Evolutionary conservation across 164 flowering plant genomes (phyloP), one percentile per base, ranked within the genome.

Genomic region (Malania oleifera): DNA sequence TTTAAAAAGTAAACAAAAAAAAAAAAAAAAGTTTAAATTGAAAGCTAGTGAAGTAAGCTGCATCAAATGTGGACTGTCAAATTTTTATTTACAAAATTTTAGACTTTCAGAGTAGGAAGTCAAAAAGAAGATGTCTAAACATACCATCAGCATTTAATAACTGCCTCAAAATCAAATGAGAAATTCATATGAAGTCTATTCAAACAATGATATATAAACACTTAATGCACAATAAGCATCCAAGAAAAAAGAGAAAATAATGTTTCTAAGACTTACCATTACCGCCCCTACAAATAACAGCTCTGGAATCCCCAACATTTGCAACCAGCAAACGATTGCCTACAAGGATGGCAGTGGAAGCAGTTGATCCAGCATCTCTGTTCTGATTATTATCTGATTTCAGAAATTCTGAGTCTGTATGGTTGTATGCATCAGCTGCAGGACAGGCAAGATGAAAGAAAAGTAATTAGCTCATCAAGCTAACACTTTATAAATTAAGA

Each of bases 291-390:
- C 98, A 89, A 13, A 93, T 90, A 58, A 92, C 96, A 72, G 91
- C 98, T 67, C 96, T 75, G 18, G 98, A 92, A 62, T 92, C 98
- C 60, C 98, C 98, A 63, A 93, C 98, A 75, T 93, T 93, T 34
- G 97, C 97, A 65, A 93, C 96, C 65, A 93, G 77, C 69, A 93
- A 76, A 24, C 98, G 91, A 54, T 84, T 91, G 28, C 98, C 98
- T 67, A 93, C 96, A 69, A 93, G 90, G 43, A 93, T 80, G 17
- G 98, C 98, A 52, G 98, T 92, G 49, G 98, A 92, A 61, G 98
- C 98, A 54, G 97, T 93, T 50, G 98, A 93, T 31, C 98, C 98
- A 71, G 98, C 98, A 76, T 93, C 98, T 52, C 89, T 79, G 53
- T 84, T 84, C 72, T 89, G 93, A 70, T 23, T 86, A 57, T 82